phyloP scores from a whole-genome alignment of 371 early-diverging fungal genomes.

The Agmasoma carcini region DNA sequence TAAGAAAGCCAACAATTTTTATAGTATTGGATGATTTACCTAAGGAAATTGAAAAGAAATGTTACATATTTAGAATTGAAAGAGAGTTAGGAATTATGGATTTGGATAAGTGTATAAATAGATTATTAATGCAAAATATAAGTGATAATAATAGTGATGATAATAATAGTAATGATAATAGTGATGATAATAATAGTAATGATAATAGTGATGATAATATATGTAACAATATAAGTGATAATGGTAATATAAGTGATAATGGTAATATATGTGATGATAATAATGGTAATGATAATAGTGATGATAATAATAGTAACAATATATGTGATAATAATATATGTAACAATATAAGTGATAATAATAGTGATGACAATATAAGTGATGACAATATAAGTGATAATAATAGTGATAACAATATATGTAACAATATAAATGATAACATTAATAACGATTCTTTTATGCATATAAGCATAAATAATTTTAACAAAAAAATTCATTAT shows the following conservation, averaged over 20 bases:
- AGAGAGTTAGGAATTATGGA: background rate
- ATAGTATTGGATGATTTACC: background rate
- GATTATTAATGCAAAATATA: background rate
- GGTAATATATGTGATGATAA: background rate
- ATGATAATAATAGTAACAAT: no score
- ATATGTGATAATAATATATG: no score
- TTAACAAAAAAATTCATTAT: no score
- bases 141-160: background rate
- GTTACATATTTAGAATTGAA: slow-evolving; percentile 1
- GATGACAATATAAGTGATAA: no score
- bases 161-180: background rate
- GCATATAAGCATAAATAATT: no score
- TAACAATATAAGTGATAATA: no score
- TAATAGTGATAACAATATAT: no score
- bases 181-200: slow-evolving; percentile 7
- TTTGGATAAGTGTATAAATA: background rate
- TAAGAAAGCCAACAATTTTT: background rate
- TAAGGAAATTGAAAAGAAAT: background rate
- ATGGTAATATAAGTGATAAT: slow-evolving; percentile 1
- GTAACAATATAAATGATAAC: no score
- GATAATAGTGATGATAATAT: background rate
- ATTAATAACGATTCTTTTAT: no score
- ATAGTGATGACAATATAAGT: no score
- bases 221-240: background rate
- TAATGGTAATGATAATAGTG: no score